Evolutionary conservation across 495 filamentous ascomycete genomes (phyloP), one percentile per base, ranked within the genome.

Genomic region (Annulohypoxylon nitens): DNA sequence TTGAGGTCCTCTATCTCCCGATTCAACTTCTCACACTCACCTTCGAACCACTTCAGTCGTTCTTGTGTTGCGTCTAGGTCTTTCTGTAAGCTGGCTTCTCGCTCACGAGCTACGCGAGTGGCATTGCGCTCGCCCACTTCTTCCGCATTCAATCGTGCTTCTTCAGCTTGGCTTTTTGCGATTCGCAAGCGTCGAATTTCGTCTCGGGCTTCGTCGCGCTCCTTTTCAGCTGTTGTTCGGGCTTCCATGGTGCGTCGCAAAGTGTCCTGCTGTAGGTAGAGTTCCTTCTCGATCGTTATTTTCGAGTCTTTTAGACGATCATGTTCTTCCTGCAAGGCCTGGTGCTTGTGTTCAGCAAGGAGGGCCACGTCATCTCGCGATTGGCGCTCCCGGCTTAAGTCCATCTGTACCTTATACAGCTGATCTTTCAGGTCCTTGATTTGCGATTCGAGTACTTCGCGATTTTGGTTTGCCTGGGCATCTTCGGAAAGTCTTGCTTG

Each of bases 211-310:
- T 97, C 93, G 75, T 97, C 95, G 2, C 94, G 93, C 64, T 96
- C 93, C 54, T 90, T 88, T 75, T 99, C 97, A 3, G 92, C 93
- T 18, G 87, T 85, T 9, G 90, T 82, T 10, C 93, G 88, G 33
- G 91, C 91, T 80, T 97, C 94, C 45, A 92, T 92, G 8, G 95
- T 92, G 18, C 96, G 92, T 20, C 96, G 92, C 51, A 98, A 88
- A 12, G 92, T 92, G 78, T 99, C 96, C 79, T 98, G 95, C 74
- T 98, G 96, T n/a, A 92, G 90, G 78, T 98, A 98, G 81, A 99
- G 93, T 80, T 98, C 97, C 80, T 97, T 98, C 79, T 99, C 96
- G 62, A 99, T 98, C 43, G 87, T 96, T 73, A 98, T 97, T 81
- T 99, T 99, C 4, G 95, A 91, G 41, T 97, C 93, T 71, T 97